Conservation (phyloP, 768 basidiomycete species). For the Lactarius trivialis region DNA sequence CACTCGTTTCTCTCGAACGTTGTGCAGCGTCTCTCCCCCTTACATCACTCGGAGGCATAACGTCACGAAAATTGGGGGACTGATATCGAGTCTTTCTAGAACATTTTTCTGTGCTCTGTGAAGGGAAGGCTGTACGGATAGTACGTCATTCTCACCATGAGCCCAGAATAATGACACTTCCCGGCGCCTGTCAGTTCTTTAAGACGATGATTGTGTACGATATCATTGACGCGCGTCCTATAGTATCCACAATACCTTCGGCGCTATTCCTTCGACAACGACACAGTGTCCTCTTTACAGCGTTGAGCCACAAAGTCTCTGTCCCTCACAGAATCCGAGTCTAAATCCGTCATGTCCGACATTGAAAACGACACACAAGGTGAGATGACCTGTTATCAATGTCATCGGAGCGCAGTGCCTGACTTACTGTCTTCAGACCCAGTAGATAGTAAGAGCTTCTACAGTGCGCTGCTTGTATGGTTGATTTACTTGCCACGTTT, state of each 20-base stretch:
- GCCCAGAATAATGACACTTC: neutral
- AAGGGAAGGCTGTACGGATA: too few relatives aligned
- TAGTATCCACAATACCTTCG: neutral
- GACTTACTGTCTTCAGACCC: neutral
- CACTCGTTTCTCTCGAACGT: neutral
- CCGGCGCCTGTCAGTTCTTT: neutral
- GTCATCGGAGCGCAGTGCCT: neutral
- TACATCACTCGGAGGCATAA: too few relatives aligned
- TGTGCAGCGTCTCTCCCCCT: neutral
- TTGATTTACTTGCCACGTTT: neutral
- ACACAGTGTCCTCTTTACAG: neutral
- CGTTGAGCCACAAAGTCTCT: too few relatives aligned
- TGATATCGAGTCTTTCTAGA: too few relatives aligned
- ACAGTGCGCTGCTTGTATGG: neutral
- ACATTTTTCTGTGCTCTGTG: neutral
- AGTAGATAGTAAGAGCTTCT: neutral
- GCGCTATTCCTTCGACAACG: neutral
- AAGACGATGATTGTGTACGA: too few relatives aligned
- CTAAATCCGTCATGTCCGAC: neutral
- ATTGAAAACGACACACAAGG: neutral
- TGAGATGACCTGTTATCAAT: neutral
- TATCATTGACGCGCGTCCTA: neutral
- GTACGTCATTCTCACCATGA: neutral
- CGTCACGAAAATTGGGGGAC: too few relatives aligned
- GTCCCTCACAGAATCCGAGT: neutral